Percentiles rank a stretch among this genome's conserved stretches.
phyloP scores from a whole-genome alignment of 441 rosid species.

The Erysimum pusillum region DNA sequence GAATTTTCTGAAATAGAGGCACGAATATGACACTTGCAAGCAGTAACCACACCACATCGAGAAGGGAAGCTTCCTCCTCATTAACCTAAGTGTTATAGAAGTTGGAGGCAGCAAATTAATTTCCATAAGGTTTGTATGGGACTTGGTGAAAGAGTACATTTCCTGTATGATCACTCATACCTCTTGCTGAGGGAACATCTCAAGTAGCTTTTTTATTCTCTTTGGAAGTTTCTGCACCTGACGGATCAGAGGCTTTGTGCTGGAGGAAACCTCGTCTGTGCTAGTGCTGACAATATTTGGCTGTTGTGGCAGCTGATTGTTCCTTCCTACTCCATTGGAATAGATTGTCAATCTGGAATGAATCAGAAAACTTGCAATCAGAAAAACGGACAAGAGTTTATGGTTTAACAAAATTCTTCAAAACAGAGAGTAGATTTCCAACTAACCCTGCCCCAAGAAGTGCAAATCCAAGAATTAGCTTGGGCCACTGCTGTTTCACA shows the following conservation, averaged over 20 bases:
- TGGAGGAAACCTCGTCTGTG: slow-evolving; percentile 82
- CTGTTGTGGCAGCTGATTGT: slow-evolving; percentile 71
- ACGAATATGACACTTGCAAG: slow-evolving; percentile 99
- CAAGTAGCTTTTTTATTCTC: slow-evolving; percentile 73
- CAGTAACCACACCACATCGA: slow-evolving; percentile 88
- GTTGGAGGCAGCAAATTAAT: slow-evolving; percentile 31
- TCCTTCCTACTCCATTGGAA: slow-evolving; percentile 73
- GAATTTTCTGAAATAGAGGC: slow-evolving; percentile 97
- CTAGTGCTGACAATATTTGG: slow-evolving; percentile 67
- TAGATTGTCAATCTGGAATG: slow-evolving; percentile 73
- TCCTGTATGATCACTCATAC: slow-evolving; percentile 48
- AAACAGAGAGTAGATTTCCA: slow-evolving; percentile 28
- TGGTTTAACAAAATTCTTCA: slow-evolving; percentile 17
- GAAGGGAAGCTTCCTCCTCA: slow-evolving; percentile 96
- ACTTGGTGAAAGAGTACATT: neutral
- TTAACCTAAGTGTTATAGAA: slow-evolving; percentile 67
- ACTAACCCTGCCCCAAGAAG: slow-evolving; percentile 93
- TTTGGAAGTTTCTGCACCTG: slow-evolving; percentile 76
- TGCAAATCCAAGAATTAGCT: slow-evolving; percentile 76
- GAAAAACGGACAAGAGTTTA: slow-evolving; percentile 9
- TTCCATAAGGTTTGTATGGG: slow-evolving; percentile 20
- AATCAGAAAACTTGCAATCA: slow-evolving; percentile 37
- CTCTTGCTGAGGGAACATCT: slow-evolving; percentile 91
- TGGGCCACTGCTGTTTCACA: slow-evolving; percentile 83
- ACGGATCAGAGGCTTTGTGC: slow-evolving; percentile 71